These are phyloP conservation scores for Cordyceps fumosorosea DNA, from an alignment of 2,329 filamentous ascomycete species.

Conservation along the genomic window DNA sequence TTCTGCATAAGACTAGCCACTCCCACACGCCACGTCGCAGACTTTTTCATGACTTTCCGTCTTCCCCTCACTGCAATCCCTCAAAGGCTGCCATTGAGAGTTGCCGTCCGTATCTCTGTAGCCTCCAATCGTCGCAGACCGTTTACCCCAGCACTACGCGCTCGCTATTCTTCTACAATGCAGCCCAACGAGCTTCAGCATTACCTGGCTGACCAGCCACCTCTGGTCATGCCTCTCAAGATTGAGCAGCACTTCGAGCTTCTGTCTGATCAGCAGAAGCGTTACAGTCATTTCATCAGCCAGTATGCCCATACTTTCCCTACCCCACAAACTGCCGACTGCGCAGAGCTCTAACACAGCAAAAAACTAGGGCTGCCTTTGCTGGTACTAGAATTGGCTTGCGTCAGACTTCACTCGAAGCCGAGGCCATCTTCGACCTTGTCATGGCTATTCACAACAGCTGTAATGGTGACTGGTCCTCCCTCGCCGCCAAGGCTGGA, in stretches of 20 bases:
- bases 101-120: neutral
- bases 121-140: neutral
- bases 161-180: slow-evolving; percentile 36
- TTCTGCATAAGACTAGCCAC: slow-evolving; percentile 16
- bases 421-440: slow-evolving; percentile 73
- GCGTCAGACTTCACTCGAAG: slow-evolving; percentile 75
- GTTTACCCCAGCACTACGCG: slow-evolving; percentile 19
- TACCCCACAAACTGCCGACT: neutral
- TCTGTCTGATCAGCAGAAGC: slow-evolving; percentile 68
- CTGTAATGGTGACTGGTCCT: slow-evolving; percentile 63
- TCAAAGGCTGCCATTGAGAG: slow-evolving; percentile 27
- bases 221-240: slow-evolving; percentile 77
- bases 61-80: slow-evolving; percentile 29
- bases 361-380: slow-evolving; percentile 58
- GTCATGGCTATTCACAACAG: slow-evolving; percentile 66
- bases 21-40: slow-evolving; percentile 16
- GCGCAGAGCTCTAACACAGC: slow-evolving; percentile 39
- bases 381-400: slow-evolving; percentile 72
- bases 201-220: slow-evolving; percentile 87
- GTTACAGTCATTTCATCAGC: slow-evolving; percentile 87
- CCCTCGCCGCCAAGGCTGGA: slow-evolving; percentile 56
- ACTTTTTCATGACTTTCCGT: slow-evolving; percentile 26
- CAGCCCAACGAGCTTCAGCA: slow-evolving; percentile 58
- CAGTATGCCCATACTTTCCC: slow-evolving; percentile 42
- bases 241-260: slow-evolving; percentile 91